phyloP scores from a whole-genome alignment of 106 monocot species.

The Dendrobium officinale region DNA sequence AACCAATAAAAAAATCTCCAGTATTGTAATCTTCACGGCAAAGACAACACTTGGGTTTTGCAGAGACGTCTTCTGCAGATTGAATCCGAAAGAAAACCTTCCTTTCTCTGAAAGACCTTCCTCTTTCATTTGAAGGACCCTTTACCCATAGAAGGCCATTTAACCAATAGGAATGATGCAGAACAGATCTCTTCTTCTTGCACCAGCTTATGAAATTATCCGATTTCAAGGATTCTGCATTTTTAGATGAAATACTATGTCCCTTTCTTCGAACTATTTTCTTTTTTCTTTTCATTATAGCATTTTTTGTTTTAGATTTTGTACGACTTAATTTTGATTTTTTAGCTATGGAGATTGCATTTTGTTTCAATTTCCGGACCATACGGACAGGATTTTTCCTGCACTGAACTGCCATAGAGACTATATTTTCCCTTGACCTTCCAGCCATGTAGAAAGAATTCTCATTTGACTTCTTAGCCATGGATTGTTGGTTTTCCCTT shows the following conservation, averaged over 20 bases:
- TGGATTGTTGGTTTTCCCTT: conserved; percentile 19
- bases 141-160: conserved; percentile 70
- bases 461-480: conserved; percentile 4
- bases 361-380: conserved; percentile 16
- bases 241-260: conserved; percentile 11
- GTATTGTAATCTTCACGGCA: conserved; percentile 51
- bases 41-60: conserved; percentile 44
- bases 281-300: conserved; percentile 7
- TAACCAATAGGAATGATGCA: conserved; percentile 63
- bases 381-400: conserved; percentile 12
- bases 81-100: conserved; percentile 49
- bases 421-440: conserved; percentile 20
- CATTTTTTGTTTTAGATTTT: conserved; percentile 18
- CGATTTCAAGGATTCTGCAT: neutral
- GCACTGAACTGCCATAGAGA: neutral
- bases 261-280: conserved; percentile 11
- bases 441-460: conserved; percentile 13
- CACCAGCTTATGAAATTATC: conserved; percentile 24
- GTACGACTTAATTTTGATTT: conserved; percentile 1
- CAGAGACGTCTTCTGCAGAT: conserved; percentile 6
- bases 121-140: conserved; percentile 36
- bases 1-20: conserved; percentile 54
- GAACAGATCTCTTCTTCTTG: conserved; percentile 59
- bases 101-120: conserved; percentile 45
- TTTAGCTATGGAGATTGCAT: neutral